A percentile compares a stretch with the other conserved stretches of the same genome.
Conservation (phyloP, 495 filamentous ascomycete genomes). For the Sporormia fimetaria region DNA sequence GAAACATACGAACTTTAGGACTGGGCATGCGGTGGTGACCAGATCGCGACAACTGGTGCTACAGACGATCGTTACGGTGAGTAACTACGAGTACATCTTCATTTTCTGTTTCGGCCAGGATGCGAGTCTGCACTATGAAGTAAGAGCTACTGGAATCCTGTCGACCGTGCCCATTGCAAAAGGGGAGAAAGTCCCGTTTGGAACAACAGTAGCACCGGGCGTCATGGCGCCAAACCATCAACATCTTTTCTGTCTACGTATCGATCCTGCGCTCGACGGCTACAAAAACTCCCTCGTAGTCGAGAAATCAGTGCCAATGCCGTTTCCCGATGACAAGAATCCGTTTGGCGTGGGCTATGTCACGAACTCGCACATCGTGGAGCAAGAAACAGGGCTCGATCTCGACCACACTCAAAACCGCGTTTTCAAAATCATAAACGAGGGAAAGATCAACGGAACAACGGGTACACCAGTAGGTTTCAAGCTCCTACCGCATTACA, state of each 20-base stretch:
- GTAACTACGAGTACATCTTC: slow-evolving; percentile 31
- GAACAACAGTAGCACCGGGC: slow-evolving; percentile 23
- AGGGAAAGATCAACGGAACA: slow-evolving; percentile 16
- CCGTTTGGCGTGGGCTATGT: slow-evolving; percentile 25
- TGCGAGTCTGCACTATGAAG: slow-evolving; percentile 26
- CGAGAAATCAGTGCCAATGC: slow-evolving; percentile 22
- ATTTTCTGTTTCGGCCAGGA: slow-evolving; percentile 25
- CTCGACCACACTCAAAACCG: slow-evolving; percentile 16
- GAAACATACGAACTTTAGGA: slow-evolving; percentile 30
- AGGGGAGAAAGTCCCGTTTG: slow-evolving; percentile 21
- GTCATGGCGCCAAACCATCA: slow-evolving; percentile 28
- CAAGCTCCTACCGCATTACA: slow-evolving; percentile 26
- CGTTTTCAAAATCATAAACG: slow-evolving; percentile 28
- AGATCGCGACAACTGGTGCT: slow-evolving; percentile 25
- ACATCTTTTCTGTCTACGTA: slow-evolving; percentile 28
- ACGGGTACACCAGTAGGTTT: slow-evolving; percentile 26
- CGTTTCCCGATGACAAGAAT: slow-evolving; percentile 10
- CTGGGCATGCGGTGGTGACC: slow-evolving; percentile 21
- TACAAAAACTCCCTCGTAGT: slow-evolving; percentile 20
- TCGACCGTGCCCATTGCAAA: slow-evolving; percentile 22
- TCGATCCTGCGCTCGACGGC: slow-evolving; percentile 27
- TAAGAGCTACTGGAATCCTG: slow-evolving; percentile 27
- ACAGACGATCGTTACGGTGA: slow-evolving; percentile 27
- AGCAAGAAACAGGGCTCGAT: slow-evolving; percentile 18
- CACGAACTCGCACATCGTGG: slow-evolving; percentile 7